Evolutionary conservation across 192 early-diverging fungal species (phyloP), one percentile per base, ranked within the genome.

Genomic region (Coemansia sp.): DNA sequence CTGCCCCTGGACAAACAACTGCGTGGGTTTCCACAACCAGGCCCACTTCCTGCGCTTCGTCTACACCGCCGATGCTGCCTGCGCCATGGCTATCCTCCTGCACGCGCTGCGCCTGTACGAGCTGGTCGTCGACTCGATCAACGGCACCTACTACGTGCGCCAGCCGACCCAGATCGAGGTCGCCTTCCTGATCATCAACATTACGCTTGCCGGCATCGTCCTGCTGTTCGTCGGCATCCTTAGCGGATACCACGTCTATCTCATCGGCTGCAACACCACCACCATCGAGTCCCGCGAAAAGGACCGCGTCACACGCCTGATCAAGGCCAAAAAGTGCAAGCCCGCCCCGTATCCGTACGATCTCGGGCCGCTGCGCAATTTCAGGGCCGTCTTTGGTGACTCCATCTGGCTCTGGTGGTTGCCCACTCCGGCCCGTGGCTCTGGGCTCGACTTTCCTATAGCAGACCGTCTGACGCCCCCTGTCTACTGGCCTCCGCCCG

Each of bases 1-100:
- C 67, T 93, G 92, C 52, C 95, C 94, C 8, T 99, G 94, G 93
- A 87, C 95, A 59, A 86, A 88, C 61, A 90, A 90, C 67, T 91
- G 90, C 69, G 88, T 93, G 35, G 91, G 91, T 10, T 88, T 85
- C 65, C 76, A 70, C 65, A 93, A 93, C 74, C 90, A 93, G 72
- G 78, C 83, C 34, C 89, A 87, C 56, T 92, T 92, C 76, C 46
- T 91, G 55, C 80, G 90, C 61, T 92, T 92, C 48, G 58, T 84
- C 11, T 79, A 74, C 48, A 72, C 56, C 34, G 76, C 71, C 3
- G 75, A 66, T 85, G 89, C 77, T 89, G 94, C 75, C 81, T 98
- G 58, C 90, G 91, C 52, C 80, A 90, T 79, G 76, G 66, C 60
- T 89, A 93, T 82, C 83, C 87, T 63, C 69, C 79, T 82, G 15